phyloP scores from a whole-genome alignment of 768 basidiomycete species.

The Termitomyces sp. region DNA sequence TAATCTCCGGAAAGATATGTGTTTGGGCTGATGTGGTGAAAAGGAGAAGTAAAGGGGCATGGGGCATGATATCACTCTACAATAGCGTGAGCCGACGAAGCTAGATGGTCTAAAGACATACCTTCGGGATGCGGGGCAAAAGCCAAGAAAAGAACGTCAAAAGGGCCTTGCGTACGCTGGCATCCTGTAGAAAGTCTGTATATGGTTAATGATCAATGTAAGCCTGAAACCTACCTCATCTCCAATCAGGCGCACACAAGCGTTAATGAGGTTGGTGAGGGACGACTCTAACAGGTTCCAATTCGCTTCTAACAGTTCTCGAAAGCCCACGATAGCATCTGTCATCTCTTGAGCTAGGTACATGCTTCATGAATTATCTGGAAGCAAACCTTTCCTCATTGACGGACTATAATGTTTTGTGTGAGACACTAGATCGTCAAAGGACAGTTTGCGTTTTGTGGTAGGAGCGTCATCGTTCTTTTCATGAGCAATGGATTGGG shows the following conservation, averaged over 20 bases:
- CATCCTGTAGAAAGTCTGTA: slow-evolving; percentile 49
- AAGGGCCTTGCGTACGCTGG: slow-evolving; percentile 69
- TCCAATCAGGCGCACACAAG: slow-evolving; percentile 64
- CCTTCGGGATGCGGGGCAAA: slow-evolving; percentile 56
- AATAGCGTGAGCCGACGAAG: neutral
- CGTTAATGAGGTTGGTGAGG: slow-evolving; percentile 51
- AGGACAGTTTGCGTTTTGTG: slow-evolving; percentile 70
- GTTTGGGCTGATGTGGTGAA: slow-evolving; percentile 90
- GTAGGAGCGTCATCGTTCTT: slow-evolving; percentile 56
- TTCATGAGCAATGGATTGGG: slow-evolving; percentile 67
- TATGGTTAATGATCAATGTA: slow-evolving; percentile 1
- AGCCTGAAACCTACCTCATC: slow-evolving; percentile 61
- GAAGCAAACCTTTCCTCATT: slow-evolving; percentile 63
- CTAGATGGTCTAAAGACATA: neutral
- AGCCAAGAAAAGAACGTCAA: slow-evolving; percentile 71
- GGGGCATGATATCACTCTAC: slow-evolving; percentile 70
- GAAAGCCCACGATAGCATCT: slow-evolving; percentile 74
- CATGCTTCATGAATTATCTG: neutral
- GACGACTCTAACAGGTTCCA: slow-evolving; percentile 48
- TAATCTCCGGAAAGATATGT: slow-evolving; percentile 92
- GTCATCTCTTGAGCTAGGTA: neutral
- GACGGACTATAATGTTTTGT: slow-evolving; percentile 79
- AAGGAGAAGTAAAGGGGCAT: slow-evolving; percentile 70
- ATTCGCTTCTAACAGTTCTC: slow-evolving; percentile 65
- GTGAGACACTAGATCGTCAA: slow-evolving; percentile 73